Evolutionary conservation across 2,329 filamentous ascomycete species (phyloP), one percentile per base, ranked within the genome.

Genomic region (Drechslerella coelobrocha): DNA sequence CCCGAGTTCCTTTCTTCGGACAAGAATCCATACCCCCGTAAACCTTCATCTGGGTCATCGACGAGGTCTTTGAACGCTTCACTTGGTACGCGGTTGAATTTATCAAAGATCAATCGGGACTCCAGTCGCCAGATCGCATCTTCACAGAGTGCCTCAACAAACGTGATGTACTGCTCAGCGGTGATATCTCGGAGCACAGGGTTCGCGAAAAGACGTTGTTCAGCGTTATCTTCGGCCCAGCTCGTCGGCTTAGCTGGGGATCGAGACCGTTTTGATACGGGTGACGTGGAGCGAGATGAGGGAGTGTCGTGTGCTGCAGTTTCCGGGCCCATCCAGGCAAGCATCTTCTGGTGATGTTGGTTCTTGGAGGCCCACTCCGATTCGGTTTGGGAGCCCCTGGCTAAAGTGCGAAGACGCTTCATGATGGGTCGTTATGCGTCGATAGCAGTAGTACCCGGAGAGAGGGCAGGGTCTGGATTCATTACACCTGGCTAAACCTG

Each of bases 41-140:
- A 24, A 8, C 31, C 53, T 23, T 71, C 53, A 5, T 53, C 21
- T 14, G 59, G 66, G 26, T 71, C 59, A 17, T 71, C 66, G 39
- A 63, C 45, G n/a, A 71, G 17, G 0, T 12, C 8, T 12, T 71
- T 60, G 27, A 59, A 71, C 2, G 37, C 23, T 14, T 71, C 59
- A 10, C 14, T 23, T 2, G 66, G 59, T 10, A 63, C 23, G 10
- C 27, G 29, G 29, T 31, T 55, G 29, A 55, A 63, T 3, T 27
- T 55, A 2, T 47, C 53, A 26, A 48, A 71, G 8, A 63, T 53
- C 1, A 71, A 37, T 7, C 66, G 66, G 1, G 37, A 43, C 31
- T 71, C 66, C 24, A 71, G 9, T 31, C 66, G 51, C 59, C 59
- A 71, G 6, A 63, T 37, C 17, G 66, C 66, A 29, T 71, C 66